phyloP scores from a whole-genome alignment of 805 yeast species.

The Groenewaldozyma salmanticensis region DNA sequence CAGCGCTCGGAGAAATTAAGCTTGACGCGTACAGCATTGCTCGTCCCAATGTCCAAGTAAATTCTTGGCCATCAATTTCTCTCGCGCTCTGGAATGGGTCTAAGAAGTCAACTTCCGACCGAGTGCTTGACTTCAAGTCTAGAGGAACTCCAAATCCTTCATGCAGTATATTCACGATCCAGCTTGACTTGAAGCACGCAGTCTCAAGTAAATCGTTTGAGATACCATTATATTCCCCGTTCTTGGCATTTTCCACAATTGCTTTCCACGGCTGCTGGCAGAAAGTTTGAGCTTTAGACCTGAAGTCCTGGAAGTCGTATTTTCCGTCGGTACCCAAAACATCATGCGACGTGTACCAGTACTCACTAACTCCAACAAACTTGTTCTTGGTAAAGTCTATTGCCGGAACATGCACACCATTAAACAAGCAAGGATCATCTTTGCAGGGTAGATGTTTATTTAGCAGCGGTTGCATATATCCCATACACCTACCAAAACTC shows the following conservation, averaged over 20 bases:
- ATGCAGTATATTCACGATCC: conserved; percentile 84
- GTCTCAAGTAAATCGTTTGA: conserved; percentile 49
- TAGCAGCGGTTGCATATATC: conserved; percentile 63
- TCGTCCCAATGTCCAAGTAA: conserved; percentile 92
- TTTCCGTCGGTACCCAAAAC: conserved; percentile 83
- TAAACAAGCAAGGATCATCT: conserved; percentile 85
- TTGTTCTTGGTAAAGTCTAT: conserved; percentile 70
- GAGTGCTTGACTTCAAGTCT: conserved; percentile 15
- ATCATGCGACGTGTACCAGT: conserved; percentile 95
- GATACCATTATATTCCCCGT: conserved; percentile 50
- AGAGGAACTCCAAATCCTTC: conserved; percentile 85
- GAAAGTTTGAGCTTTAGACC: conserved; percentile 53
- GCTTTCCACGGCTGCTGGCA: conserved; percentile 70
- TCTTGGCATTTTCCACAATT: conserved; percentile 36
- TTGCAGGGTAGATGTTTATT: conserved; percentile 72
- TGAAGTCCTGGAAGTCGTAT: conserved; percentile 65
- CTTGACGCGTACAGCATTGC: conserved; percentile 75
- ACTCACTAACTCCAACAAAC: conserved; percentile 91
- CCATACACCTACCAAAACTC: conserved; percentile 62
- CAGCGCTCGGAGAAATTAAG: conserved; percentile 32
- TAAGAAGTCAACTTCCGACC: conserved; percentile 19
- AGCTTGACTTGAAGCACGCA: conserved; percentile 89
- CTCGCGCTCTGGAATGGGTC: conserved; percentile 76
- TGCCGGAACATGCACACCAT: conserved; percentile 90
- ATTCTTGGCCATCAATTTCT: conserved; percentile 68